A percentile compares a stretch with the other conserved stretches of the same genome.
Conservation (phyloP, 371 early-diverging fungal species). For the Chytridiales sp. region DNA sequence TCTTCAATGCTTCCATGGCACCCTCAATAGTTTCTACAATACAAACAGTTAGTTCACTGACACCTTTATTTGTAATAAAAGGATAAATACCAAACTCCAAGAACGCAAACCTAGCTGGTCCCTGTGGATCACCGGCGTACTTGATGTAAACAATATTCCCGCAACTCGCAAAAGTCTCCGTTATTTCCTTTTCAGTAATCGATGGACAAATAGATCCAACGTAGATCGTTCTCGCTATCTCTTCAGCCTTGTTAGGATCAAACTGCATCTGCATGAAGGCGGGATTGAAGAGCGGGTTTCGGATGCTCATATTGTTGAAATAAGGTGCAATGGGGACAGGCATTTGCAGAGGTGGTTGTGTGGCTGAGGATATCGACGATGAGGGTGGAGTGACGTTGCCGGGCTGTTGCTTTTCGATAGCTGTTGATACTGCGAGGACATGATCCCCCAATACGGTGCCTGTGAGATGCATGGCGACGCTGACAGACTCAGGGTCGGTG, state of each 20-base stretch:
- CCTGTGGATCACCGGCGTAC: slow-evolving; percentile 66
- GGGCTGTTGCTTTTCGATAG: no score
- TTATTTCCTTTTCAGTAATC: slow-evolving; percentile 54
- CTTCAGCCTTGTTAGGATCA: slow-evolving; percentile 63
- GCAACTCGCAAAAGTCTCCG: slow-evolving; percentile 52
- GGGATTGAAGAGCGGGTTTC: slow-evolving; percentile 28
- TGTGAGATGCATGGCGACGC: slow-evolving; percentile 59
- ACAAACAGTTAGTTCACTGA: background rate
- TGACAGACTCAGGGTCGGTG: slow-evolving; percentile 45
- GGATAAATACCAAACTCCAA: slow-evolving; percentile 61
- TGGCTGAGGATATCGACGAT: slow-evolving; percentile 6
- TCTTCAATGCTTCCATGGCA: slow-evolving; percentile 57
- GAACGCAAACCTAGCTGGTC: slow-evolving; percentile 68
- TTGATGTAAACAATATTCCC: slow-evolving; percentile 64
- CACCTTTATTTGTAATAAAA: background rate
- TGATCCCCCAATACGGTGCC: slow-evolving; percentile 68
- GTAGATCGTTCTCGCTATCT: slow-evolving; percentile 69
- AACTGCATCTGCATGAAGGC: slow-evolving; percentile 21
- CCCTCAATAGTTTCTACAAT: slow-evolving; percentile 46
- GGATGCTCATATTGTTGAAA: no score
- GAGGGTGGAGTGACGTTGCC: slow-evolving; percentile 29
- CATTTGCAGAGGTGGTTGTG: slow-evolving; percentile 5
- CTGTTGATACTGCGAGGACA: slow-evolving; percentile 52
- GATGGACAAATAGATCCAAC: slow-evolving; percentile 57
- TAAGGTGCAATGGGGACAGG: slow-evolving; percentile 1